phyloP scores from a whole-genome alignment of 345 rosid species.

The Euclidium syriacum region DNA sequence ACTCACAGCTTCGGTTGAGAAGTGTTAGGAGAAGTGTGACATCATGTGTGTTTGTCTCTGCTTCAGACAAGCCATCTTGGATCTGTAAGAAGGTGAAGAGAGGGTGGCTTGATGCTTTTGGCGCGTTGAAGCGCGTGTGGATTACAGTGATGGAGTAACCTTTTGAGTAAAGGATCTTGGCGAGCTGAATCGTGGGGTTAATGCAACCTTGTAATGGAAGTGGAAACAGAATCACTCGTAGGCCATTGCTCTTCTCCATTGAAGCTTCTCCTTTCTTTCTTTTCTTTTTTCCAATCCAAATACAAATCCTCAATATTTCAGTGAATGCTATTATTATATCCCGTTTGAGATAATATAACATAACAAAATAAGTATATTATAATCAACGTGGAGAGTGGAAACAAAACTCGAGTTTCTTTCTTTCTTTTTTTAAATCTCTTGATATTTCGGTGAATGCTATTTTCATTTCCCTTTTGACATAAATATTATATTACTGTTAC shows the following conservation, averaged over 20 bases:
- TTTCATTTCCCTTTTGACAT: too few species aligned
- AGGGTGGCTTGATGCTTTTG: constrained; percentile 27
- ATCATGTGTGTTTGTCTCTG: constrained; percentile 18
- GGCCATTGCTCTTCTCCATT: constrained; percentile 18
- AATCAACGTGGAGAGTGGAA: too few species aligned
- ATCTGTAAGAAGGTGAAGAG: constrained; percentile 27
- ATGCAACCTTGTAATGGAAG: constrained; percentile 62
- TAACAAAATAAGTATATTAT: too few species aligned
- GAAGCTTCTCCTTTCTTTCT: neutral
- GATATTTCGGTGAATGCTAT: too few species aligned
- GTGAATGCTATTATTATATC: neutral
- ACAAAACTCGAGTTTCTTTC: too few species aligned
- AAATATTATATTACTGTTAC: too few species aligned
- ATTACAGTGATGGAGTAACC: constrained; percentile 53
- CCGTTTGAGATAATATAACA: neutral
- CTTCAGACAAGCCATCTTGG: constrained; percentile 25
- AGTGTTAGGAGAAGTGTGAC: neutral
- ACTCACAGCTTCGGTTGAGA: neutral
- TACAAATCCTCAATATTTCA: neutral
- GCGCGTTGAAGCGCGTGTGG: constrained; percentile 31
- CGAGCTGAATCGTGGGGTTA: constrained; percentile 56
- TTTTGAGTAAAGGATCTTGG: constrained; percentile 45
- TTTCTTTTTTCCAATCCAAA: neutral
- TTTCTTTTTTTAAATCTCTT: too few species aligned
- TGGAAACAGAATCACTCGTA: constrained; percentile 45